Evolutionary conservation across 768 basidiomycete species (phyloP), one percentile per base, ranked within the genome.

Genomic region (Neoboletus subvelutipes): DNA sequence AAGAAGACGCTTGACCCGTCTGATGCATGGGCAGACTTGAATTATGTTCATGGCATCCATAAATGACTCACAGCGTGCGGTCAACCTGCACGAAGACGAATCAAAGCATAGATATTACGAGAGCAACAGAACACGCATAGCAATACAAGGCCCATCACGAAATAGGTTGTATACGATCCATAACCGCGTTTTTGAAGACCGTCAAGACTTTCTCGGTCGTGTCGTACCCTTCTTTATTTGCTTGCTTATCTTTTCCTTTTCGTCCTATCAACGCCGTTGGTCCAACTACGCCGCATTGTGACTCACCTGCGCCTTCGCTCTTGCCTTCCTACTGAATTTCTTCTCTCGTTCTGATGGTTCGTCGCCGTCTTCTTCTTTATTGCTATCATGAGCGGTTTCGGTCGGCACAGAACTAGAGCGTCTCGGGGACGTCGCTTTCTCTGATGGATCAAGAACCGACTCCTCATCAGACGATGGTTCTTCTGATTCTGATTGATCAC

Each of bases 391-490:
- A 29, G 50, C 67, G 26, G 60, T 74, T 55, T 75, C 73, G 24
- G 78, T 79, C 31, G 69, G 68, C 51, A 80, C 80, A 55, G 77
- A 77, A 57, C 68, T 71, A 1, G 67, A 62, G 0, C 67, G 51
- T 47, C 62, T 48, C 40, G 57, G 64, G 2, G 65, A 65, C 51
- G 61, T 68, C 22, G 54, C 68, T 18, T 53, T 56, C 11, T 59
- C 60, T 39, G 73, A 26, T 80, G 78, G 61, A 81, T 86, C 43
- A 76, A 55, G 64, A 76, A 82, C 41, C 67, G 69, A 52, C 63
- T 55, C 45, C 8, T 51, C 65, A 18, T 64, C 72, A 29, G 68
- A 64, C 18, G 47, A 20, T 43, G 62, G 58, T 47, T 71, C 71
- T 56, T 71, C 70, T 15, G 63, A 61, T 50, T 71, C 70, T 17